Base-by-base conservation (phyloP, 2,329 filamentous ascomycete genomes). In the Penicillium polonicum region DNA sequence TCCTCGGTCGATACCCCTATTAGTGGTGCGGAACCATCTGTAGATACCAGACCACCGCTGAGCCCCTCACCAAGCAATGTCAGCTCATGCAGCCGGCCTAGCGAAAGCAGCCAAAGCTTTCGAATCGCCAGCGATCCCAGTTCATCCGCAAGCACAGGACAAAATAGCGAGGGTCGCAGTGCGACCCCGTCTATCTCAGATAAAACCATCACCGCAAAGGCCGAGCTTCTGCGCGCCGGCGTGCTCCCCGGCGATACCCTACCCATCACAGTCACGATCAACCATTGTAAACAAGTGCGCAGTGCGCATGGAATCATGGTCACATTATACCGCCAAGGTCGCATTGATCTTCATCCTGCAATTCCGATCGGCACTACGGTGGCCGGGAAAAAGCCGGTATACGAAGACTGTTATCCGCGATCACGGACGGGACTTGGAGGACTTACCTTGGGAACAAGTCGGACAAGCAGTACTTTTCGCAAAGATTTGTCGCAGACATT, bases 401-500 rank as follows among this genome's bases (percentile, higher is more conserved):
- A 88, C 67, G 89, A 93, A 65, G 91, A 96, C 59, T 90, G 89
- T 68, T 95, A 92, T 70, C 92, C 92, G 5, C 90, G 88, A 67
- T 96, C 92, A 2, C 87, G 89, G 60, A 95, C 92, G 0, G 92
- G 92, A 0, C 82, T 97, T 8, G 90, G 90, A 17, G 92, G 92
- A 0, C 79, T 97, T 29, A 95, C 92, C 1, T 81, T 97, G 41
- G 91, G 90, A 1, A 94, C 91, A 1, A 89, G 90, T 7, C 88
- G 91, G 38, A 92, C 92, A 2, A 93, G 87, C 71, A 94, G 92
- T 73, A 84, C 94, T n/a, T 97, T 97, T 72, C 88, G 94, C 53
- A 97, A 97, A 73, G 94, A 99, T 72, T 79, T 99, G 4, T 88
- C 90, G 5, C 94, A 99, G 73, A 88, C 89, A 1, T 91, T 95